phyloP scores from a whole-genome alignment of 345 rosid genomes.

The Eucalyptus regnans region DNA sequence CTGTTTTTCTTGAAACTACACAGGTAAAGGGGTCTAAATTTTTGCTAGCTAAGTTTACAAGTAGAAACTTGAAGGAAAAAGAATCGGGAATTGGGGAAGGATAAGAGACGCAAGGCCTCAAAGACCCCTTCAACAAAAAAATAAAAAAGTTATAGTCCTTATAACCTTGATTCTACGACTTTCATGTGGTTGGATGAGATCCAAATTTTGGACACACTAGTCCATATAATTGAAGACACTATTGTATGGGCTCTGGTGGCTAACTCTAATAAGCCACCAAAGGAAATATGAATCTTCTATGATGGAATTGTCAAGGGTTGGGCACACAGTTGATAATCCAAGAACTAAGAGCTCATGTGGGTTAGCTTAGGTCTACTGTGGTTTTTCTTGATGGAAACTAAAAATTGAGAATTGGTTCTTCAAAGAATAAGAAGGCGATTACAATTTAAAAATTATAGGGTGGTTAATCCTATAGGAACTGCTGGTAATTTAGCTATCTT shows the following conservation, averaged over 20 bases:
- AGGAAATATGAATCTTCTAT: too few relatives aligned
- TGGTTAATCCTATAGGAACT: not conserved
- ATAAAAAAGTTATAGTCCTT: not conserved
- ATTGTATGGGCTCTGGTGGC: not conserved
- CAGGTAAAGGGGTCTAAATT: too few relatives aligned
- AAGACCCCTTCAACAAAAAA: not conserved
- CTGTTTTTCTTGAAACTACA: rapidly evolving
- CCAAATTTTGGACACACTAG: not conserved
- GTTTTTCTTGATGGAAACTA: not conserved
- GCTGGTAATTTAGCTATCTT: not conserved
- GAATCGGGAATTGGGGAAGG: not conserved
- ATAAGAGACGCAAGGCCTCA: not conserved
- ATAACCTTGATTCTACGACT: not conserved
- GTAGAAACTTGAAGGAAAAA: too few relatives aligned
- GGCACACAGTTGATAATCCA: not conserved
- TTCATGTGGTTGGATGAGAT: not conserved
- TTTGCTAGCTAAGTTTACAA: not conserved
- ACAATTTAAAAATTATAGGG: not conserved
- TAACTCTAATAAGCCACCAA: not conserved
- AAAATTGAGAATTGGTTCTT: too few relatives aligned
- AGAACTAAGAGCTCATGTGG: not conserved
- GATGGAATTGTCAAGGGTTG: not conserved
- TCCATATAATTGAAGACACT: not conserved
- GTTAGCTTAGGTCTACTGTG: not conserved
- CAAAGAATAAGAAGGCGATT: too few relatives aligned